These are phyloP conservation scores for Penicillium decumbens DNA, from an alignment of 2,329 filamentous ascomycete species.

Conservation along the genomic window DNA sequence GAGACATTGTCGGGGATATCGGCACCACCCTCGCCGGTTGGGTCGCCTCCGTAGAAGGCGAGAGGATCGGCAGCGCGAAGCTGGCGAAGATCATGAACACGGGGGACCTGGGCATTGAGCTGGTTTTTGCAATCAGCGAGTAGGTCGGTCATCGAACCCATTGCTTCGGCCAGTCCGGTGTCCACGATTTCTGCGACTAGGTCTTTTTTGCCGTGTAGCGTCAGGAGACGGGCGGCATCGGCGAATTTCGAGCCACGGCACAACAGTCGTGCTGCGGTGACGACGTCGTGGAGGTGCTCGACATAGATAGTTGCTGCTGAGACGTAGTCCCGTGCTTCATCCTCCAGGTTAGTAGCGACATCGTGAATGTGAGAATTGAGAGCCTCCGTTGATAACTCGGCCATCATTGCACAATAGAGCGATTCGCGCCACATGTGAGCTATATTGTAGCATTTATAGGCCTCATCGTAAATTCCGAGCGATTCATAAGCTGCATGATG, in stretches of 20 bases:
- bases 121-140: slow-evolving; percentile 89
- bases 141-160: slow-evolving; percentile 79
- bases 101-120: slow-evolving; percentile 76
- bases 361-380: slow-evolving; percentile 64
- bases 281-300: slow-evolving; percentile 72
- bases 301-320: slow-evolving; percentile 74
- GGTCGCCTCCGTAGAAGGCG: slow-evolving; percentile 79
- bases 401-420: slow-evolving; percentile 70
- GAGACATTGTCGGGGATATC: slow-evolving; percentile 91
- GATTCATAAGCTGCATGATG: slow-evolving; percentile 67
- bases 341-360: slow-evolving; percentile 72
- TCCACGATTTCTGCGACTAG: slow-evolving; percentile 70
- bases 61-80: slow-evolving; percentile 82
- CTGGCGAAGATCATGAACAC: slow-evolving; percentile 72
- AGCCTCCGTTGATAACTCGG: slow-evolving; percentile 57
- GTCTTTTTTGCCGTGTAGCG: slow-evolving; percentile 55
- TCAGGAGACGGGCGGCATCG: slow-evolving; percentile 76
- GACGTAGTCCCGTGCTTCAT: slow-evolving; percentile 73
- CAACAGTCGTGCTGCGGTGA: slow-evolving; percentile 66
- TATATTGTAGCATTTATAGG: slow-evolving; percentile 76
- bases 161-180: slow-evolving; percentile 70
- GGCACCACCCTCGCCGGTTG: slow-evolving; percentile 51
- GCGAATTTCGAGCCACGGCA: slow-evolving; percentile 85
- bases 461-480: slow-evolving; percentile 66
- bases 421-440: slow-evolving; percentile 90